phyloP scores from a whole-genome alignment of 208 protist species.

The Novymonas esmeraldas region DNA sequence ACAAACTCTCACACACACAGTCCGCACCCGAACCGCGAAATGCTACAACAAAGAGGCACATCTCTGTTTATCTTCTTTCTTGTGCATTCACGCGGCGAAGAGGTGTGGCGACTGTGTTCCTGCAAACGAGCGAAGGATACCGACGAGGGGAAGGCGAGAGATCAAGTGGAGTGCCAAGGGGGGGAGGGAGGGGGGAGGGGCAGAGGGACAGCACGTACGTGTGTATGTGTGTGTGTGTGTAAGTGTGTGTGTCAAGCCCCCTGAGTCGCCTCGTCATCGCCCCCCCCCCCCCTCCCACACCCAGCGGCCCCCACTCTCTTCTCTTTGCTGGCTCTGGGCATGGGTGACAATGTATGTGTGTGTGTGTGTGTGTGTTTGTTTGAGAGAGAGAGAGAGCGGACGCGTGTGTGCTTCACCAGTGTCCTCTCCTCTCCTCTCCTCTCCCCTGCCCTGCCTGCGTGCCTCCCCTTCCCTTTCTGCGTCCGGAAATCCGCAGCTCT shows the following conservation, averaged over 20 bases:
- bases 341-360: no score
- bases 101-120: background rate
- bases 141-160: no score
- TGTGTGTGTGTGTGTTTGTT: conserved; percentile 2
- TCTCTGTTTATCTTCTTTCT: conserved; percentile 21
- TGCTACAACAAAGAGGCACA: conserved; percentile 18
- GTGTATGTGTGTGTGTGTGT: no score
- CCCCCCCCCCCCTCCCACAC: background rate
- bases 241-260: no score
- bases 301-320: background rate
- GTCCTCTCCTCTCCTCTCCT: background rate
- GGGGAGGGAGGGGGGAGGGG: no score
- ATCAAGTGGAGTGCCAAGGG: no score
- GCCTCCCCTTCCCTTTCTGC: no score
- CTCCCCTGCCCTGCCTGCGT: no score
- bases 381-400: no score
- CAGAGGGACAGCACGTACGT: no score
- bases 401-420: background rate
- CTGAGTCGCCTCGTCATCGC: background rate
- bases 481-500: no score
- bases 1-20: background rate
- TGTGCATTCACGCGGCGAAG: background rate
- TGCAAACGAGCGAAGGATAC: conserved; percentile 2
- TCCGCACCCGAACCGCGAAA: background rate
- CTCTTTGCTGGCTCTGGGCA: conserved; percentile 6